Base-by-base conservation (phyloP, 768 basidiomycete species). In the Lactarius sp. region DNA sequence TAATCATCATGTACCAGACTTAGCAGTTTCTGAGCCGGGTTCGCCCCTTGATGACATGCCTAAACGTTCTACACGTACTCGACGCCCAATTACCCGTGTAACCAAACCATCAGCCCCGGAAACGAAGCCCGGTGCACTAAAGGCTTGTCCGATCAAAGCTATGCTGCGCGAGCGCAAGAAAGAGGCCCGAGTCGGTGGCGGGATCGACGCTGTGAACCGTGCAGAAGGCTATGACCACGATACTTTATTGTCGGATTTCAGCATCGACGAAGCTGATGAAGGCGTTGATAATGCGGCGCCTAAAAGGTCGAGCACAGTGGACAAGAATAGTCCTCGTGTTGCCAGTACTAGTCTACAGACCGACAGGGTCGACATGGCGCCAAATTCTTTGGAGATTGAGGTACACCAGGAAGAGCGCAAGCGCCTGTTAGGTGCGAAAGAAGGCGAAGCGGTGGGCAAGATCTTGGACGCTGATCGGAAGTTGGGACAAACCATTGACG, bases 371-470 rank as follows among this genome's bases (percentile, higher is more conserved):
- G 57, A 55, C 42, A 50, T 54, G 13, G 41, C 37, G 7, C 53
- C 59, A 36, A 59, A 55, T 13, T 63, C 64, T 9, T 57, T 66
- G 39, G 69, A 69, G 36, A 71, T 70, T 14, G 66, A 57, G 5
- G 68, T 53, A 12, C 49, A 66, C 8, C 66, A 66, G 18, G 64
- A 68, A 39, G 72, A 73, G 12, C 68, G 66, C n/a, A 67, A 70
- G 57, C 70, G 67, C 50, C 65, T 75, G n/a, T 60, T 75, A 18
- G 73, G 72, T 10, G 65, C 68, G 22, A 66, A 74, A 52, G 70
- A 69, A 31, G 73, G 71, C 7, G 60, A 71, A 53, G 74, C 70
- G 1, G 73, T 76, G 6, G 71, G 70, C 56, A 73, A 60, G 62
- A 76, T 72, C 12, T 64, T 72, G 54, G 65, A 67, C 46, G 67